Base-by-base conservation (phyloP, 2,329 filamentous ascomycete species). In the Raffaelea arxii region DNA sequence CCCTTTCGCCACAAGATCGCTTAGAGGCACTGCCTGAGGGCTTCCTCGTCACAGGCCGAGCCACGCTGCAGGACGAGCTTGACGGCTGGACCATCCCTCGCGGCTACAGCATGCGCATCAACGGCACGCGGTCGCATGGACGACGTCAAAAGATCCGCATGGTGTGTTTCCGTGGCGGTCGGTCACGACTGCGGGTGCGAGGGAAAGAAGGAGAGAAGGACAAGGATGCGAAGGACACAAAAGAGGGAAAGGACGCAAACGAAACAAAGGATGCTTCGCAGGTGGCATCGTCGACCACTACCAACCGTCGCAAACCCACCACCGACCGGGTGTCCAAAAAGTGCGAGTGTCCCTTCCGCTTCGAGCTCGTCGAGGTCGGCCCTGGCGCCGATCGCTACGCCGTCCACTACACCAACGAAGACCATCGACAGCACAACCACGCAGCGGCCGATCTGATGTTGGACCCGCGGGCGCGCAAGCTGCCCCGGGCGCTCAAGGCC, bases 21-120 rank as follows among this genome's bases (percentile, higher is more conserved):
- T 57, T 62, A 39, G 59, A 63, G 42, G 57, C 62, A 12, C 57
- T 62, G n/a, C 62, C 62, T 14, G 54, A 60, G 46, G 61, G 61
- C 49, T 63, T 57, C 47, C 54, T 57, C 40, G 57, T 64, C 44
- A 54, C 57, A 2, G 61, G 56, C 16, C 60, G 62, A 14, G 56
- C 56, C 23, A 54, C 56, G 37, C 62, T 64, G 55, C 62, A 64
- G 49, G 59, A 62, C 23, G 61, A 63, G 55, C 61, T 64, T 2
- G 62, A 64, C 54, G 45, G 51, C 41, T 64, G 56, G 57, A 64
- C 62, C 21, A 56, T 64, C 19, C 61, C 61, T 10, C 60, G 61
- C 36, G 62, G 62, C 30, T 64, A 64, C 54, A 62, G 59, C 53
- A 62, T 64, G 62, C 62, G 62, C 51, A 64, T 64, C 55, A 62